Evolutionary conservation across 78 protist species (phyloP).

Genomic region (Emiliania huxleyi): DNA sequence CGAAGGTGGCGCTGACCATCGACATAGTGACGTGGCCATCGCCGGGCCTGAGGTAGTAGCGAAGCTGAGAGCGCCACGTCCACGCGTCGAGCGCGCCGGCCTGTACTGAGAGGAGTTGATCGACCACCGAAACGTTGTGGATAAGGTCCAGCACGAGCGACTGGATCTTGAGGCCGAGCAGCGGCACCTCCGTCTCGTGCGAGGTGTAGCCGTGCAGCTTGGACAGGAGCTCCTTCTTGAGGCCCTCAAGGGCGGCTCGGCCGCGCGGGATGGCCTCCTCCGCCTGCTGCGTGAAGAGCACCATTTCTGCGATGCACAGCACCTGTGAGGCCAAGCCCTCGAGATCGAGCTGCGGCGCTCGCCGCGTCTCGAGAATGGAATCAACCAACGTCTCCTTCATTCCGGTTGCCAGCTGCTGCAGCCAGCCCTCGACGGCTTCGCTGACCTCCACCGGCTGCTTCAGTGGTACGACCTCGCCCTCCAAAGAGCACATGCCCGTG

Average conservation of each 20-base stretch:
- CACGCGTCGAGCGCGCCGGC: slow-evolving; percentile 33
- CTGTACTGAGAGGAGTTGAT: slow-evolving; percentile 40
- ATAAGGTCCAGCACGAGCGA: slow-evolving; percentile 79
- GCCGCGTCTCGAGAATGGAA: too few species aligned
- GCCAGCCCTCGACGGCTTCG: slow-evolving; percentile 74
- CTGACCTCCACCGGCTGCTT: slow-evolving; percentile 47
- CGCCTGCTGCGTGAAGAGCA: slow-evolving; percentile 49
- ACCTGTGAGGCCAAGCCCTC: not conserved
- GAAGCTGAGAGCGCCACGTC: slow-evolving; percentile 75
- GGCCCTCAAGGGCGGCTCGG: not conserved
- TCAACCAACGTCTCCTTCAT: not conserved
- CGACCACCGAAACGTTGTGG: slow-evolving; percentile 81
- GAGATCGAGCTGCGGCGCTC: not conserved
- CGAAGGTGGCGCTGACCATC: slow-evolving; percentile 62
- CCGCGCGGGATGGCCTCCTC: slow-evolving; percentile 53
- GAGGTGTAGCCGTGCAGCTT: not conserved
- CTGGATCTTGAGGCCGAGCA: slow-evolving; percentile 68
- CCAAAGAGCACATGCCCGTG: slow-evolving; percentile 46
- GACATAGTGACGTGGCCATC: slow-evolving; percentile 11
- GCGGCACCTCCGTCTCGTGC: not conserved
- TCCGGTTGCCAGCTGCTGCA: slow-evolving; percentile 28
- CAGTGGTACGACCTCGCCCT: slow-evolving; percentile 72
- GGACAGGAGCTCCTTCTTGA: not conserved
- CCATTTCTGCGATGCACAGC: slow-evolving; percentile 60
- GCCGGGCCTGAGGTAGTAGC: slow-evolving; percentile 45